These are phyloP conservation scores for Senecio squalidus DNA, from an alignment of 140 eudicot species.

Conservation along the genomic window DNA sequence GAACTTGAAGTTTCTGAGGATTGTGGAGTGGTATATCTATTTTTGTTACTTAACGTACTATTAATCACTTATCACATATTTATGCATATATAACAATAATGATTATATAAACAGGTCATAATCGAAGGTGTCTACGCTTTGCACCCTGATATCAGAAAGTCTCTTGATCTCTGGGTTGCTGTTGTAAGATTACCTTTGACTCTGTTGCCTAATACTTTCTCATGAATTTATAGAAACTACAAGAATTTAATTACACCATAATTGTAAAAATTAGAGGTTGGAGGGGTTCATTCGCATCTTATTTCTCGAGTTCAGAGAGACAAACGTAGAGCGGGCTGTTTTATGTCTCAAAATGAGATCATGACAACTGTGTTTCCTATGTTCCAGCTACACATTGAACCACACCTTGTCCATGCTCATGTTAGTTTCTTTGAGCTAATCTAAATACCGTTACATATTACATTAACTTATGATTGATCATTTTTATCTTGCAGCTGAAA, in stretches of 20 bases:
- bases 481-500: slow-evolving; percentile 66
- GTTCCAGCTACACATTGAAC: slow-evolving; percentile 98
- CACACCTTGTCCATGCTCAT: slow-evolving; percentile 98
- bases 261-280: slow-evolving; percentile 72
- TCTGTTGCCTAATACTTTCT: not conserved
- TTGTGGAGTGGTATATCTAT: slow-evolving; percentile 74
- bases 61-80: not conserved
- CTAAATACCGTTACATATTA: not conserved
- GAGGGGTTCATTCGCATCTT: slow-evolving; percentile 98
- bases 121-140: slow-evolving; percentile 98
- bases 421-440: slow-evolving; percentile 44
- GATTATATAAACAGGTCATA: slow-evolving; percentile 50
- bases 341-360: slow-evolving; percentile 85
- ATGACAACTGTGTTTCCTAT: slow-evolving; percentile 97
- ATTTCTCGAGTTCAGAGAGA: slow-evolving; percentile 98
- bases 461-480: not conserved
- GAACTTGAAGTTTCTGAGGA: slow-evolving; percentile 93
- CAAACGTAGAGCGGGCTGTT: slow-evolving; percentile 80
- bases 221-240: not conserved
- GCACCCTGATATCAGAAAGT: slow-evolving; percentile 92
- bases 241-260: not conserved
- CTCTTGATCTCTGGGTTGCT: slow-evolving; percentile 97
- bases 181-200: slow-evolving; percentile 67
- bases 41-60: not conserved
- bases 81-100: slow-evolving; percentile 7